Evolutionary conservation across 768 basidiomycete genomes (phyloP).

Genomic region (Ramaria sp.): DNA sequence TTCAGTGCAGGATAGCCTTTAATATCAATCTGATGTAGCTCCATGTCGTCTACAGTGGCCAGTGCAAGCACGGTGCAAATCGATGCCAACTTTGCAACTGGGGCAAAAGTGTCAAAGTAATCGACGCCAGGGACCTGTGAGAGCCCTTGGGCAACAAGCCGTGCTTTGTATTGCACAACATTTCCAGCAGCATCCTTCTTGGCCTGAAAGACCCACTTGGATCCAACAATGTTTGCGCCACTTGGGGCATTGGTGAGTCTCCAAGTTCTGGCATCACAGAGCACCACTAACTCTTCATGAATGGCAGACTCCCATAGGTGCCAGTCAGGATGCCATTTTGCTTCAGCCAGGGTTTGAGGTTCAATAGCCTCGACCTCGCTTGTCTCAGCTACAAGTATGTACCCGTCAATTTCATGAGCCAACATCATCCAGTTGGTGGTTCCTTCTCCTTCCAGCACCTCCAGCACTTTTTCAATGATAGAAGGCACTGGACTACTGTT

Average conservation of each 20-base stretch:
- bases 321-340: slow-evolving; percentile 19
- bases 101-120: slow-evolving; percentile 15
- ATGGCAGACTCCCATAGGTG: slow-evolving; percentile 17
- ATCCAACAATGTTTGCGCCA: slow-evolving; percentile 15
- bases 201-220: slow-evolving; percentile 18
- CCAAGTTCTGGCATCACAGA: slow-evolving; percentile 14
- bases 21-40: slow-evolving; percentile 29
- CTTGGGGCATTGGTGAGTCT: slow-evolving; percentile 15
- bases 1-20: slow-evolving; percentile 31
- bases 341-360: slow-evolving; percentile 12
- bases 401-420: neutral
- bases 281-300: slow-evolving; percentile 14
- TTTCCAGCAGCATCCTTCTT: slow-evolving; percentile 20
- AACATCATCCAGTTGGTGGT: neutral
- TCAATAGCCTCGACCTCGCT: slow-evolving; percentile 9
- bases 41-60: slow-evolving; percentile 24
- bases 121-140: slow-evolving; percentile 28
- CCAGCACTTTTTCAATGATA: too few relatives aligned
- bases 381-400: slow-evolving; percentile 10
- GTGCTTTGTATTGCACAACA: slow-evolving; percentile 20
- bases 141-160: slow-evolving; percentile 16
- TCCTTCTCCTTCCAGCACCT: neutral
- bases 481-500: too few relatives aligned
- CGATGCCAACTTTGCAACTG: slow-evolving; percentile 14
- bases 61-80: slow-evolving; percentile 27